A percentile compares a stretch with the other conserved stretches of the same genome.
Evolutionary conservation across 2,329 filamentous ascomycete genomes (phyloP).

Genomic region (Xylariaceae sp.): DNA sequence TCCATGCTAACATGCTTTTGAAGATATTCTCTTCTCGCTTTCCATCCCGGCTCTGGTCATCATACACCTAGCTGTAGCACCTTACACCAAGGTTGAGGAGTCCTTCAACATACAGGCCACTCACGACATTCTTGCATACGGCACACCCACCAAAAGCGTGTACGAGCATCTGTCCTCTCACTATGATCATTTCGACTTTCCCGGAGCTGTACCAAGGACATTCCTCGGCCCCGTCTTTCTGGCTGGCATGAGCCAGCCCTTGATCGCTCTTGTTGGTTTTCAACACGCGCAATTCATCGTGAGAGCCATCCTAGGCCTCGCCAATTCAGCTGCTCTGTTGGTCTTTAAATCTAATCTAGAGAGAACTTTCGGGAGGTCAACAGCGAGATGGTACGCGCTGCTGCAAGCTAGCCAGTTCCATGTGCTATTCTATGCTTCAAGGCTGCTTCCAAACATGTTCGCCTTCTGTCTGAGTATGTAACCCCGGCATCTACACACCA

Average conservation of each 20-base stretch:
- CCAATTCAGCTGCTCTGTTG: conserved; percentile 74
- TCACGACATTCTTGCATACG: conserved; percentile 87
- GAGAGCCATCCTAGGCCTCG: conserved; percentile 76
- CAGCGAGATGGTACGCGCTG: conserved; percentile 79
- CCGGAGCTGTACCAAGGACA: conserved; percentile 88
- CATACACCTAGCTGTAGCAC: conserved; percentile 74
- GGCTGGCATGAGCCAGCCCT: conserved; percentile 73
- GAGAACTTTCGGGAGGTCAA: conserved; percentile 70
- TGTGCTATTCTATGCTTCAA: conserved; percentile 87
- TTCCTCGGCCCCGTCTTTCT: conserved; percentile 84
- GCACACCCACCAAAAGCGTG: conserved; percentile 68
- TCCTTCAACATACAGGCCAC: conserved; percentile 96
- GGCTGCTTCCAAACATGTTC: conserved; percentile 96
- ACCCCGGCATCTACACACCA: not conserved
- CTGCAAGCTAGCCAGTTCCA: conserved; percentile 90
- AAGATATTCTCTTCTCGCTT: conserved; percentile 58
- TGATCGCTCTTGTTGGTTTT: conserved; percentile 64
- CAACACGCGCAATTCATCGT: conserved; percentile 67
- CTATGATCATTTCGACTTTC: conserved; percentile 92
- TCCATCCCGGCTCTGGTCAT: conserved; percentile 69
- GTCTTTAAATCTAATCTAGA: conserved; percentile 69
- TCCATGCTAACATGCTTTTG: conserved; percentile 6
- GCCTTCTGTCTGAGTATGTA: conserved; percentile 82
- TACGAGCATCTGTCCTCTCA: conserved; percentile 60
- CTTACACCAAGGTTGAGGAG: conserved; percentile 97